Base-by-base conservation (phyloP, 129 eudicot species). In the Silybum marianum region DNA sequence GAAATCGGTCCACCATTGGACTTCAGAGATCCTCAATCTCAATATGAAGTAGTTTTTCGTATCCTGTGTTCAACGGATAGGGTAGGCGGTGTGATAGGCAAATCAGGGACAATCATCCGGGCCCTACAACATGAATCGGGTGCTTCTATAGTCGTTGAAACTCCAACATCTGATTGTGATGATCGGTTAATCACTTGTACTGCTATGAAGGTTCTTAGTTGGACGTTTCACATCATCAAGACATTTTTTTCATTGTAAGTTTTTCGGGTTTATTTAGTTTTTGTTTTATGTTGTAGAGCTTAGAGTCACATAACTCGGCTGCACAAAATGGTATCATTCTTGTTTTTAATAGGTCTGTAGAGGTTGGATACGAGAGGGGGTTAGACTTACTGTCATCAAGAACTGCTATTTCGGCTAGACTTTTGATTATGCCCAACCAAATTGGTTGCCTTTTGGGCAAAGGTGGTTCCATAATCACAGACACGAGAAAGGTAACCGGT, bases 381-480 rank as follows among this genome's bases (percentile, higher is more conserved):
- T 63, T 75, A 36, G 92, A 88, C 72, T 79, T 80, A 14, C 82
- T 87, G 38, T 73, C 85, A 75, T 79, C 80, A 62, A 82, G 87
- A 40, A 75, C 80, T 16, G 76, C 77, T 71, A 73, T 91, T 73
- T 23, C 74, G 26, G 93, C 93, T 78, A 86, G 82, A 69, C 83
- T 91, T 79, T 72, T 87, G 51, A 91, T 91, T 36, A 70, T 89
- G 48, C 69, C 79, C 1, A 74, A 83, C 69, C 95, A 94, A 79
- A 88, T 79, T 77, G 98, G 98, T 58, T 91, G 97, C 86, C 84
- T 94, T 68, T 48, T 94, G 85, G 98, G 98, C 13, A 94, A 90
- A 87, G 93, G 93, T 26, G 97, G 98, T 14, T 80, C 92, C 16
- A 89, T 90, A 71, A 83, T 94, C 24, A 72, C 92, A 13, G 95